A percentile compares a stretch with the other conserved stretches of the same genome.
Evolutionary conservation across 495 filamentous ascomycete species (phyloP).

Genomic region (Penicillium lagena): DNA sequence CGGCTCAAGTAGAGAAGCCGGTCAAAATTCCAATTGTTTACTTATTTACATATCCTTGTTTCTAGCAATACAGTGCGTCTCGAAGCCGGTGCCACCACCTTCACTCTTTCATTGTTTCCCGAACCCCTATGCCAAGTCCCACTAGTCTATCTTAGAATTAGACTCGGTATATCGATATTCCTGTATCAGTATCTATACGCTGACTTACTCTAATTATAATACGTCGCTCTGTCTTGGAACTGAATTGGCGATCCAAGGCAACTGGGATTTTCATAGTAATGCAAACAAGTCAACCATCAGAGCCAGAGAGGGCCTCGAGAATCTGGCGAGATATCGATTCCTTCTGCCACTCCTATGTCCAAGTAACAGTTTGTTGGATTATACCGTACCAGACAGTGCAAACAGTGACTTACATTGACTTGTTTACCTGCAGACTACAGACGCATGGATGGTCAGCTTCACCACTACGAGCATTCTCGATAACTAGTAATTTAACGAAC

Average conservation of each 20-base stretch:
- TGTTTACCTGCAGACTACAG: slow-evolving; percentile 8
- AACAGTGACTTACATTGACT: slow-evolving; percentile 9
- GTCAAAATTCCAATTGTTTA: no score
- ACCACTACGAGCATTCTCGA: slow-evolving; percentile 11
- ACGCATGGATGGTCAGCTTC: slow-evolving; percentile 16
- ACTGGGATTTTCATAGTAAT: not conserved
- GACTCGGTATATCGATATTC: not conserved
- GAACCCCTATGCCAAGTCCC: not conserved
- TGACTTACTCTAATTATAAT: not conserved
- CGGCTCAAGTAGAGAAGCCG: no score
- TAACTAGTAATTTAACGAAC: no score
- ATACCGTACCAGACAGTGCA: slow-evolving; percentile 6
- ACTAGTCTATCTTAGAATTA: not conserved
- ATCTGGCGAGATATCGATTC: not conserved
- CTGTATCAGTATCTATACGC: not conserved
- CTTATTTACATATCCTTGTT: no score
- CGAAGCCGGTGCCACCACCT: not conserved
- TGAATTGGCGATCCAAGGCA: not conserved
- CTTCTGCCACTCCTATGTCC: not conserved
- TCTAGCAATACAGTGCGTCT: not conserved
- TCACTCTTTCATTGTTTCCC: not conserved
- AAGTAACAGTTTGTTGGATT: slow-evolving; percentile 2
- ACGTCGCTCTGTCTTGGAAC: not conserved
- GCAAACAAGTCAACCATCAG: not conserved
- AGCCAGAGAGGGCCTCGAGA: slow-evolving; percentile 5